Percentiles rank a stretch among this genome's conserved stretches.
phyloP scores from a whole-genome alignment of 2,329 filamentous ascomycete species.

The Geoglossum cookeanum region DNA sequence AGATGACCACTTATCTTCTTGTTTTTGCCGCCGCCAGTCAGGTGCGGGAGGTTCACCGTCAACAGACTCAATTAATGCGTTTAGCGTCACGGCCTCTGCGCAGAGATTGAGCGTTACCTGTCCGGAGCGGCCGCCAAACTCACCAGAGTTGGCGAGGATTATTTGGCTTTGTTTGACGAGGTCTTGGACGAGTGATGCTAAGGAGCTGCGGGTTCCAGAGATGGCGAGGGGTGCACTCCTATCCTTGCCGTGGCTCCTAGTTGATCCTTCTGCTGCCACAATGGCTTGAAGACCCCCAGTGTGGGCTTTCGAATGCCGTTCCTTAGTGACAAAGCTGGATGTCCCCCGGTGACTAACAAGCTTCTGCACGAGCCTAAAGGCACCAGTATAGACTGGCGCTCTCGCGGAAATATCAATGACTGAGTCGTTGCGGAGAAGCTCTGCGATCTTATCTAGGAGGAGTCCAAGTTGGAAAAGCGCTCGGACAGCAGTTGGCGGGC shows the following conservation, averaged over 20 bases:
- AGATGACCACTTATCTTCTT: slow-evolving; percentile 11
- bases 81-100: slow-evolving; percentile 15
- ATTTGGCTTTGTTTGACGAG: slow-evolving; percentile 17
- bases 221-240: slow-evolving; percentile 1
- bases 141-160: slow-evolving; percentile 14
- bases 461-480: slow-evolving; percentile 20
- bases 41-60: no score
- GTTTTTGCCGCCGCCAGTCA: no score
- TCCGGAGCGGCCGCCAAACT: slow-evolving; percentile 13
- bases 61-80: slow-evolving; percentile 5
- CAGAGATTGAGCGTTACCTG: slow-evolving; percentile 19
- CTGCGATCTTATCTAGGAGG: slow-evolving; percentile 19
- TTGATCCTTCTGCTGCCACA: slow-evolving; percentile 16
- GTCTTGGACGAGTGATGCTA: slow-evolving; percentile 14
- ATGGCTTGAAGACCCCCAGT: slow-evolving; percentile 20
- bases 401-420: slow-evolving; percentile 20
- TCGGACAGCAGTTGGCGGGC: slow-evolving; percentile 15
- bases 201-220: slow-evolving; percentile 9
- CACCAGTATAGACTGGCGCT: slow-evolving; percentile 18
- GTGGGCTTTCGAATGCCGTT: slow-evolving; percentile 18
- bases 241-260: slow-evolving; percentile 13
- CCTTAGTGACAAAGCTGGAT: slow-evolving; percentile 16
- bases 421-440: slow-evolving; percentile 24
- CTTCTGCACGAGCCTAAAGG: slow-evolving; percentile 22
- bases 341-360: slow-evolving; percentile 19